phyloP scores from a whole-genome alignment of 2,329 filamentous ascomycete genomes.

The Cercospora brassicicola region DNA sequence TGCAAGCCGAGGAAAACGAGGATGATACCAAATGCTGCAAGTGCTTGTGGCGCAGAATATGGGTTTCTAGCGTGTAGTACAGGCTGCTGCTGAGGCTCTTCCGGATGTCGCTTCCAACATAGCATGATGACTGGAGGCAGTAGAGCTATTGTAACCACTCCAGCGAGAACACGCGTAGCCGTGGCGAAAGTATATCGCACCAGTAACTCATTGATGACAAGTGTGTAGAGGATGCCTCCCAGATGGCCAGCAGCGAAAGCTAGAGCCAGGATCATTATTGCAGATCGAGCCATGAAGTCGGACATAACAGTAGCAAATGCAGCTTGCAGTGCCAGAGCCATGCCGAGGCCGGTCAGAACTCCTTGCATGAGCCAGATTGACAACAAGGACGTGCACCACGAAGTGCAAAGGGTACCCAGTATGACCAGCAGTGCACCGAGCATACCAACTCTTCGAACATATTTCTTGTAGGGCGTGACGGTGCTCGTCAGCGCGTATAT shows the following conservation, averaged over 20 bases:
- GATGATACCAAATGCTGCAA: neutral
- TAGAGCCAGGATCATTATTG: neutral
- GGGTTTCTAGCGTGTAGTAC: neutral
- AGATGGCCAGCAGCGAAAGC: neutral
- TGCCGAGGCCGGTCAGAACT: neutral
- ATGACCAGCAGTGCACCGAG: neutral
- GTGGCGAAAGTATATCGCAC: neutral
- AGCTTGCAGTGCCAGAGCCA: neutral
- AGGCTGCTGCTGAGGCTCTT: neutral
- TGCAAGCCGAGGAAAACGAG: neutral
- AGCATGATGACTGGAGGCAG: neutral
- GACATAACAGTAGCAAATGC: neutral
- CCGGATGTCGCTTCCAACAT: neutral
- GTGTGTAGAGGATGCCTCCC: neutral
- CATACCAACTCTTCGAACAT: neutral
- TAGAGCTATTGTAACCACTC: neutral
- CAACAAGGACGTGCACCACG: neutral
- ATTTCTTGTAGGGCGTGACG: neutral
- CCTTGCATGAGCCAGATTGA: neutral
- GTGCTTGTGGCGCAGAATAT: neutral
- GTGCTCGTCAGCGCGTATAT: neutral
- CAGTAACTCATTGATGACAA: neutral
- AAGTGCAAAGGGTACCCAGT: neutral
- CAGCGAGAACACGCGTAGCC: neutral
- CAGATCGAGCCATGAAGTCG: neutral